Base-by-base conservation (phyloP, 1,139 yeast species). In the Zygosaccharomyces pseudobailii region DNA sequence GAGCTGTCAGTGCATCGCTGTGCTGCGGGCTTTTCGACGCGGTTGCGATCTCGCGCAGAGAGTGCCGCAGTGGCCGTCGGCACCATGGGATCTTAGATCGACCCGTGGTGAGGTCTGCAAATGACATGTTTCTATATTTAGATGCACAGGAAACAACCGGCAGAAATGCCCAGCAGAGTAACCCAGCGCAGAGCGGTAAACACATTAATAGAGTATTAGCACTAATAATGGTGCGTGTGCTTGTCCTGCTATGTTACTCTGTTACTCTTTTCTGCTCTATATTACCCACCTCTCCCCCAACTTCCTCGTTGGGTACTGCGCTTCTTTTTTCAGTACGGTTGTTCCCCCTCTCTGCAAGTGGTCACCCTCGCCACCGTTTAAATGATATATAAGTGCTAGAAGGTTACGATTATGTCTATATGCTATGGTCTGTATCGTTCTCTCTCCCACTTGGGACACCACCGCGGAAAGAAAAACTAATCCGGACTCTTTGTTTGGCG, bases 401-500 rank as follows among this genome's bases (percentile, higher is more conserved):
- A 19, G 8, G 24, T 28, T 23, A 17, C 10, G 13, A 10, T 24
- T 31, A 28, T 25, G 13, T 37, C 25, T 3, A 22, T 27, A 10
- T 36, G 6, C 1, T 9, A 5, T 13, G 19, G 19, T 36, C 7
- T 9, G n/a, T 31, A 4, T 24, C 13, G 4, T 17, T 19, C 23
- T 17, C 23, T 19, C 9, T 19, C 17, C 32, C 23, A 7, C 23
- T 38, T 28, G n/a, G 25, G 32, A 25, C n/a, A 25, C 25, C 41
- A 28, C 33, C 41, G 41, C 41, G 41, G 34, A 38, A 38, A 38
- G 33, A 23, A 38, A 38, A 24, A 38, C 41, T 38, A 38, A 38
- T 38, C 34, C 30, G 30, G 30, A 31, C 41, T 28, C 30, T 20
- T 20, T 25, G 30, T 38, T 38, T 38, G 32, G 32, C 27, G 6